Evolutionary conservation across 768 basidiomycete genomes (phyloP).

Genomic region (Trametes maxima): DNA sequence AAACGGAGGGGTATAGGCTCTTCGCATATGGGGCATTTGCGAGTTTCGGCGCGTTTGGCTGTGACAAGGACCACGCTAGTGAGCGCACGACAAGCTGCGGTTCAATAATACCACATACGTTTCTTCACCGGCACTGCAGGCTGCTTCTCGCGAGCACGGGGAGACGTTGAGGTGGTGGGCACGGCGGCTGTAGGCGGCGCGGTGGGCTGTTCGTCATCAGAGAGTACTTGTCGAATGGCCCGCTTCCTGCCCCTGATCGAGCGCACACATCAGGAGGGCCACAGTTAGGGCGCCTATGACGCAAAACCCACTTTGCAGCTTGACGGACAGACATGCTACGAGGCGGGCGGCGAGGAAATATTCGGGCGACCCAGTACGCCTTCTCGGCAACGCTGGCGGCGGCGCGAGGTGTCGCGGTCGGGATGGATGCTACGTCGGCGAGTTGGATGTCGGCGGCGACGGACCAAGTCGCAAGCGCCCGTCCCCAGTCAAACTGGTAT

Average conservation of each 20-base stretch:
- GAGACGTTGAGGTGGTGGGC: conserved; percentile 31
- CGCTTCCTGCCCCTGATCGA: conserved; percentile 52
- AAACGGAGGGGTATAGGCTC: conserved; percentile 75
- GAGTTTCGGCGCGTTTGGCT: conserved; percentile 77
- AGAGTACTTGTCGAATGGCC: conserved; percentile 35
- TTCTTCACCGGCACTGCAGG: conserved; percentile 44
- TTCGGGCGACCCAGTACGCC: background rate
- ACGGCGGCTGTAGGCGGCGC: conserved; percentile 40
- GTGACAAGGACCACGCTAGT: background rate
- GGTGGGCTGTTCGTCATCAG: conserved; percentile 30
- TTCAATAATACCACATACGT: conserved; percentile 24
- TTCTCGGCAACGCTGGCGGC: background rate
- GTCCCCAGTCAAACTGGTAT: background rate
- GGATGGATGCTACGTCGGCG: conserved; percentile 28
- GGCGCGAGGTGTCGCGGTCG: conserved; percentile 2
- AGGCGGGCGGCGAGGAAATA: conserved; percentile 26
- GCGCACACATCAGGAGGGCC: background rate
- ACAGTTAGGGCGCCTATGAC: conserved; percentile 1
- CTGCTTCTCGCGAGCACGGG: conserved; percentile 17
- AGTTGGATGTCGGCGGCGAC: conserved; percentile 19
- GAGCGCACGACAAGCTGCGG: background rate
- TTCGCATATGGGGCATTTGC: conserved; percentile 72
- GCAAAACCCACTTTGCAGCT: conserved; percentile 33
- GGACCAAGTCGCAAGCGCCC: background rate
- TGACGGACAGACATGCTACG: conserved; percentile 20